Conservation (phyloP, 331 rosid genomes). For the Spiraea crenata region DNA sequence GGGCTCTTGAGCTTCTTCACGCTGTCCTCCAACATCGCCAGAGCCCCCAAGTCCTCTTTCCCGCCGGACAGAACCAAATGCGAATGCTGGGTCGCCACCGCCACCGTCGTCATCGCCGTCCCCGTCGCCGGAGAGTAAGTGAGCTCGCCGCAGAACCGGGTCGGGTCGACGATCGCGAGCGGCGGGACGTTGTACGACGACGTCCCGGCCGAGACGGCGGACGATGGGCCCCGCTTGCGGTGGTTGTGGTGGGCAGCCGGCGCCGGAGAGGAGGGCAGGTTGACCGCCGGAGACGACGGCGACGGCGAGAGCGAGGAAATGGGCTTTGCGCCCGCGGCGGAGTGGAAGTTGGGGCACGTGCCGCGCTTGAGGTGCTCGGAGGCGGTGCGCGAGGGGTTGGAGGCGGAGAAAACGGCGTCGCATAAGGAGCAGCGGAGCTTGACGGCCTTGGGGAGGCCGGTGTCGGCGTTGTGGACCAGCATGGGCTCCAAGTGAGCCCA, state of each 20-base stretch:
- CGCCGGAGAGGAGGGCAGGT: constrained; percentile 26
- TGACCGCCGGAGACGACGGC: constrained; percentile 39
- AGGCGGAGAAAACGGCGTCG: constrained; percentile 90
- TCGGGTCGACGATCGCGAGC: constrained; percentile 48
- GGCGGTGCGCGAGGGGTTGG: constrained; percentile 87
- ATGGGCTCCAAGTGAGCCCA: constrained; percentile 88
- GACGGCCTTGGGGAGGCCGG: constrained; percentile 76
- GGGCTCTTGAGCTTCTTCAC: constrained; percentile 95
- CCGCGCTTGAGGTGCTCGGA: constrained; percentile 94
- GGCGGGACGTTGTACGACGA: constrained; percentile 49
- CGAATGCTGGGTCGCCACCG: constrained; percentile 35
- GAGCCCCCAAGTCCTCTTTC: constrained; percentile 80
- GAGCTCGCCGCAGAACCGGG: constrained; percentile 46
- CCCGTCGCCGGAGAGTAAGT: constrained; percentile 37
- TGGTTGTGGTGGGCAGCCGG: constrained; percentile 29
- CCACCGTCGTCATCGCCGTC: constrained; percentile 29
- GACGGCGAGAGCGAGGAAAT: constrained; percentile 62
- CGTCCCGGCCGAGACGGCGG: constrained; percentile 31
- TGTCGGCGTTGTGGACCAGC: constrained; percentile 60
- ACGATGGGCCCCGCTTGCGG: constrained; percentile 45
- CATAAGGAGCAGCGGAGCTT: constrained; percentile 78
- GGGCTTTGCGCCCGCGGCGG: constrained; percentile 54
- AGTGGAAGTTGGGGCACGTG: constrained; percentile 84
- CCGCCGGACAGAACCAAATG: constrained; percentile 86
- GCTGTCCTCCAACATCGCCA: constrained; percentile 91